These are phyloP conservation scores for Citrus glauca DNA, from an alignment of 345 rosid genomes.

Conservation along the genomic window DNA sequence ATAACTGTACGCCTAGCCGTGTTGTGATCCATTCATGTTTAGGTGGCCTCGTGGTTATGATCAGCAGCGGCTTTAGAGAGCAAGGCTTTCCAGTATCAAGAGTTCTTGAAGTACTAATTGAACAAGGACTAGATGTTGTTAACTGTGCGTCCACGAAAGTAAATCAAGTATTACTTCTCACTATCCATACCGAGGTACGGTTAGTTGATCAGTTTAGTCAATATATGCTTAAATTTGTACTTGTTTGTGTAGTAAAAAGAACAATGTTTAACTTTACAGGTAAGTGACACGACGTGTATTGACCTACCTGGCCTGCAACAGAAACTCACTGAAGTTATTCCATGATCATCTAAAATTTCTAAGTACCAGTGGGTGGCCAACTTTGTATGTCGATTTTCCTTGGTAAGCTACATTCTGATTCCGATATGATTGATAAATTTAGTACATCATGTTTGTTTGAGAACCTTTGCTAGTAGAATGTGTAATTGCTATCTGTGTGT, in stretches of 20 bases:
- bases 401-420: neutral
- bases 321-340: constrained; percentile 36
- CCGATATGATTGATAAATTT: neutral
- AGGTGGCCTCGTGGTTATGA: constrained; percentile 48
- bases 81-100: constrained; percentile 39
- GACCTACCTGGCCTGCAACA: constrained; percentile 39
- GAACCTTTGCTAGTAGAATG: neutral
- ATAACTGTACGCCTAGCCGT: neutral
- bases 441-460: neutral
- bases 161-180: constrained; percentile 37
- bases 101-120: constrained; percentile 37
- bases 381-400: neutral
- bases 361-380: neutral
- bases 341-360: constrained; percentile 13
- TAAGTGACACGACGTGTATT: constrained; percentile 29
- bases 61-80: constrained; percentile 27
- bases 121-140: constrained; percentile 47
- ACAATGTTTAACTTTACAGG: constrained; percentile 26
- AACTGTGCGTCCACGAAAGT: constrained; percentile 47
- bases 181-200: constrained; percentile 53
- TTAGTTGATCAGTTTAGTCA: neutral
- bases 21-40: constrained; percentile 36
- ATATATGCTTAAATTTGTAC: neutral
- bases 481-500: neutral
- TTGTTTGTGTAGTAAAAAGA: neutral